A percentile compares a stretch with the other conserved stretches of the same genome.
Conservation (phyloP, 2,329 filamentous ascomycete genomes). For the Claviceps pazoutovae region DNA sequence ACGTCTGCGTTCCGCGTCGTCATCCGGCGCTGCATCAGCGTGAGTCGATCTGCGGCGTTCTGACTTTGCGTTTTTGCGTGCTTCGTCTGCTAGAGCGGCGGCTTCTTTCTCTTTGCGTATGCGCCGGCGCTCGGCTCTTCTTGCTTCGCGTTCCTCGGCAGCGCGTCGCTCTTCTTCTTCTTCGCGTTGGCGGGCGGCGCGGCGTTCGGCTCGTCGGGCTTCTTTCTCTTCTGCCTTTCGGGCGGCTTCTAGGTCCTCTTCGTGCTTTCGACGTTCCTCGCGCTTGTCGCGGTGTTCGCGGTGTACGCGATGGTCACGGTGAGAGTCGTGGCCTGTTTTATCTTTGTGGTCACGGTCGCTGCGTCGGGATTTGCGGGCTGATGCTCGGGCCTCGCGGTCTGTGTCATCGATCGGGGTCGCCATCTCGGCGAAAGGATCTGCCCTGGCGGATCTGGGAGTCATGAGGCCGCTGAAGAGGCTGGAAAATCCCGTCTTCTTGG, state of each 20-base stretch:
- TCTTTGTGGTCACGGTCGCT: constrained; percentile 34
- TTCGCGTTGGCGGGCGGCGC: constrained; percentile 33
- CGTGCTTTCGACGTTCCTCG: constrained; percentile 39
- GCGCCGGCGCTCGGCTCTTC: constrained; percentile 36
- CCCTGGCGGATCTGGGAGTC: constrained; percentile 28
- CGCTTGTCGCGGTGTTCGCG: constrained; percentile 36
- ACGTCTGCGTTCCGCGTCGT: constrained; percentile 40
- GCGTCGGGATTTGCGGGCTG: constrained; percentile 45
- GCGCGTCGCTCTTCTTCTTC: constrained; percentile 33
- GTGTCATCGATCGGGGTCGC: constrained; percentile 35
- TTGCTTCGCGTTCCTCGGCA: constrained; percentile 33
- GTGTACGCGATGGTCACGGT: constrained; percentile 39
- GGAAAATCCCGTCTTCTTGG: constrained; percentile 40
- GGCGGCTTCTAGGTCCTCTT: constrained; percentile 39
- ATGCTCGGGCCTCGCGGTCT: constrained; percentile 47
- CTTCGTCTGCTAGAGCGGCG: constrained; percentile 30
- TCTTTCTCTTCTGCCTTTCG: constrained; percentile 42
- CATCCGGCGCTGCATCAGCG: constrained; percentile 22
- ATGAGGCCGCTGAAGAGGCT: constrained; percentile 49
- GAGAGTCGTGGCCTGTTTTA: constrained; percentile 32
- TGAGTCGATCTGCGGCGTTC: constrained; percentile 36
- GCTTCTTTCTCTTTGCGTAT: constrained; percentile 34
- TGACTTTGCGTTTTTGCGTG: constrained; percentile 28
- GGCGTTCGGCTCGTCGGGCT: constrained; percentile 40
- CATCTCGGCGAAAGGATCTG: constrained; percentile 35